Evolutionary conservation across 2,329 filamentous ascomycete species (phyloP).

Genomic region (Monosporascus cannonballus): DNA sequence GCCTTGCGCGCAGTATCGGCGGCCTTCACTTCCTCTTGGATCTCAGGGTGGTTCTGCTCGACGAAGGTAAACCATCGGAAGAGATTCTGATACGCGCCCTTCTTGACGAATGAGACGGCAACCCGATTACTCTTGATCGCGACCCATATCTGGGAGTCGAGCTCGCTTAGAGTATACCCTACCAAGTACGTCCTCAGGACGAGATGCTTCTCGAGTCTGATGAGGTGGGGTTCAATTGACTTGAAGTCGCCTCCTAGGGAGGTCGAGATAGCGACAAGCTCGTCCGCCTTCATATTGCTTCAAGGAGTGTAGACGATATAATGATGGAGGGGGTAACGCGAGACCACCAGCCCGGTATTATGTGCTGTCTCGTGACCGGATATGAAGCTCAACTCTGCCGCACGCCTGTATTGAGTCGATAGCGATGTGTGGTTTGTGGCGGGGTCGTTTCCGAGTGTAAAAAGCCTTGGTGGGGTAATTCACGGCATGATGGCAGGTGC

Average conservation of each 20-base stretch:
- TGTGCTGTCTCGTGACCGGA: slow-evolving; percentile 3
- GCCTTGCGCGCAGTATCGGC: slow-evolving; percentile 63
- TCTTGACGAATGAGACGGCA: slow-evolving; percentile 74
- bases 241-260: slow-evolving; percentile 68
- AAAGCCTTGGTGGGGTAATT: background rate
- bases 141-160: slow-evolving; percentile 79
- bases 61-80: slow-evolving; percentile 84
- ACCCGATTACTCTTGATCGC: slow-evolving; percentile 78
- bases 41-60: slow-evolving; percentile 74
- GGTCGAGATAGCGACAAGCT: slow-evolving; percentile 45
- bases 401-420: background rate
- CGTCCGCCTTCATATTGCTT: slow-evolving; percentile 49
- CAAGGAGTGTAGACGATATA: background rate
- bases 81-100: slow-evolving; percentile 69
- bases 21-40: slow-evolving; percentile 62
- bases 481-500: background rate
- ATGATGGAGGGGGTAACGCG: background rate
- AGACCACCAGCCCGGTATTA: background rate
- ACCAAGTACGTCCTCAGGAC: slow-evolving; percentile 80
- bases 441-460: slow-evolving; percentile 6
- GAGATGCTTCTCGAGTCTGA: slow-evolving; percentile 79
- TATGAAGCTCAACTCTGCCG: background rate
- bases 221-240: slow-evolving; percentile 66
- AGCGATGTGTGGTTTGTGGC: slow-evolving; percentile 5
- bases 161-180: slow-evolving; percentile 69